Evolutionary conservation across 306 rosid species (phyloP).

Genomic region (Senna tora): DNA sequence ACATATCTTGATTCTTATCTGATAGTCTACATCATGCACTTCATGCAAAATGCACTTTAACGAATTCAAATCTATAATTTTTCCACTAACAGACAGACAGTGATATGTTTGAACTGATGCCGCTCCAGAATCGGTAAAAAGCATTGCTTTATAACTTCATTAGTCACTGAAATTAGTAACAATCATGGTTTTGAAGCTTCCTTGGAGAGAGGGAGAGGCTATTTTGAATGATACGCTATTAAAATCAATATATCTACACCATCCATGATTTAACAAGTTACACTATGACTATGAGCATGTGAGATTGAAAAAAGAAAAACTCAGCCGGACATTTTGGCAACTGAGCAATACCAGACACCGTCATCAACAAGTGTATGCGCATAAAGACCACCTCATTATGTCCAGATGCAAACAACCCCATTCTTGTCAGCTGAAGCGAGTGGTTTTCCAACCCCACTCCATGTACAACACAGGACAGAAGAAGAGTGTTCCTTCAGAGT

Average conservation of each 20-base stretch:
- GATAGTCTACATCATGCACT: no score
- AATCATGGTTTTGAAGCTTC: not conserved
- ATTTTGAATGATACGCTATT: not conserved
- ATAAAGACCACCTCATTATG: slow-evolving; percentile 37
- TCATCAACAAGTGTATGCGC: slow-evolving; percentile 14
- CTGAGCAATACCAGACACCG: slow-evolving; percentile 14
- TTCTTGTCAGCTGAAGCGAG: slow-evolving; percentile 93
- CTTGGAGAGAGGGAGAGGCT: not conserved
- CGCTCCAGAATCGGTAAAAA: not conserved
- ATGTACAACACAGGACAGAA: slow-evolving; percentile 83
- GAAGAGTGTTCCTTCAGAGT: slow-evolving; percentile 83
- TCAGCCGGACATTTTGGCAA: slow-evolving; percentile 30
- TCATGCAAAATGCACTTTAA: no score
- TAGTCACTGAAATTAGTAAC: not conserved
- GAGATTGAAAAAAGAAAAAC: slow-evolving; percentile 4
- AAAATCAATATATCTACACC: slow-evolving; percentile 32
- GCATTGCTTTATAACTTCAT: not conserved
- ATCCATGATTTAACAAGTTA: slow-evolving; percentile 24
- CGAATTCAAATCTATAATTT: no score
- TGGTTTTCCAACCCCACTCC: slow-evolving; percentile 88
- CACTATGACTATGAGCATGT: slow-evolving; percentile 31
- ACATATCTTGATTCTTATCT: no score
- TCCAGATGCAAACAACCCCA: slow-evolving; percentile 85
- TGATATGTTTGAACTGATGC: not conserved
- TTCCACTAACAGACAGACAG: not conserved